A percentile compares a stretch with the other conserved stretches of the same genome.
Evolutionary conservation across 2,329 filamentous ascomycete genomes (phyloP).

Genomic region (Aureobasidium lini): DNA sequence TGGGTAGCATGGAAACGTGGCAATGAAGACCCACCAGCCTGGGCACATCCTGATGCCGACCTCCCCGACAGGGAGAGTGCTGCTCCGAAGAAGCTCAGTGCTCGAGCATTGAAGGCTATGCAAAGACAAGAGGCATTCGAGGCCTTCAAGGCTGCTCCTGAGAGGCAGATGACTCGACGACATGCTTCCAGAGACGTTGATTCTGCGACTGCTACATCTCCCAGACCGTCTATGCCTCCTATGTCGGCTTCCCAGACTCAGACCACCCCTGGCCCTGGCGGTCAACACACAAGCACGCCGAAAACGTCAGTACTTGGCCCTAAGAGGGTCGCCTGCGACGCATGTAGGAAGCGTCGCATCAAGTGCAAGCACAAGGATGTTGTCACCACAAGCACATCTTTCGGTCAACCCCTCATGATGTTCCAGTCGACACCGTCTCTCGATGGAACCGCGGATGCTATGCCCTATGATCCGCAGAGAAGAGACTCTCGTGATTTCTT

Average conservation of each 20-base stretch:
- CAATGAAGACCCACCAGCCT: conserved; percentile 54
- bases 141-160: conserved; percentile 33
- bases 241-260: conserved; percentile 15
- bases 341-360: conserved; percentile 54
- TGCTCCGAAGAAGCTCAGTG: conserved; percentile 48
- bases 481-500: conserved; percentile 10
- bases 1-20: conserved; percentile 63
- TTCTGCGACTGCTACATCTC: neutral
- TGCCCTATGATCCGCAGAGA: neutral
- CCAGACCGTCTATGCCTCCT: conserved; percentile 13
- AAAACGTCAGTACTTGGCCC: conserved; percentile 54
- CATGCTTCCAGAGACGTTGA: conserved; percentile 20
- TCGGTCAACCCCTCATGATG: neutral
- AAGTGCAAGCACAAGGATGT: conserved; percentile 57
- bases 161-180: conserved; percentile 39
- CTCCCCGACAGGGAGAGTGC: conserved; percentile 43
- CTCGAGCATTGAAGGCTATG: conserved; percentile 47
- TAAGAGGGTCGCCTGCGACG: conserved; percentile 54
- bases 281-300: conserved; percentile 39
- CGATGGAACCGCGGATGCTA: conserved; percentile 17
- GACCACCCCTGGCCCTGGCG: conserved; percentile 21
- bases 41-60: conserved; percentile 52
- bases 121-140: conserved; percentile 46
- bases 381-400: conserved; percentile 22
- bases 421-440: conserved; percentile 17